Conservation (phyloP, 2,329 filamentous ascomycete genomes). For the Scolecobasidium constrictum region DNA sequence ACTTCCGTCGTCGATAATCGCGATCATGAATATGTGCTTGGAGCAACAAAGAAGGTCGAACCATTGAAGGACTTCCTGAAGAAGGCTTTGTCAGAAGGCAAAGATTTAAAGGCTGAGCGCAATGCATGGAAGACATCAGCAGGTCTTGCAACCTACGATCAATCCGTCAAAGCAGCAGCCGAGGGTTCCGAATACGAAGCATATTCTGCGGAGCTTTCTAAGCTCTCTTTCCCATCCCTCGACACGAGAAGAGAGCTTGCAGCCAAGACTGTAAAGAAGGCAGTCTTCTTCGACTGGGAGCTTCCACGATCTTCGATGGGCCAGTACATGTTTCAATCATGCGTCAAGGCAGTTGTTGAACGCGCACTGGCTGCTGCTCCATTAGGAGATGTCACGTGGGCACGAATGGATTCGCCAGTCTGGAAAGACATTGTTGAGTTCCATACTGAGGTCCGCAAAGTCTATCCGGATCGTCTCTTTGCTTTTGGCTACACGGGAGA, state of each 20-base stretch:
- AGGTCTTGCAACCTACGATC: constrained; percentile 23
- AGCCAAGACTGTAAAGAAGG: constrained; percentile 15
- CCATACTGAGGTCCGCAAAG: constrained; percentile 24
- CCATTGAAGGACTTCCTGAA: constrained; percentile 17
- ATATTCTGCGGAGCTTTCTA: constrained; percentile 15
- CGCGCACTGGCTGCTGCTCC: constrained; percentile 25
- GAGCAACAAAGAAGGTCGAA: constrained; percentile 23
- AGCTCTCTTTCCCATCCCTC: constrained; percentile 6
- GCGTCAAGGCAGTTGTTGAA: constrained; percentile 22
- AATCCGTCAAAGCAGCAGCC: constrained; percentile 21
- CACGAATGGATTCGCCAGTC: constrained; percentile 23
- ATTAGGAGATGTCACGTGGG: constrained; percentile 28
- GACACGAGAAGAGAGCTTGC: constrained; percentile 13
- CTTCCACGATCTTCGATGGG: constrained; percentile 22
- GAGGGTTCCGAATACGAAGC: constrained; percentile 17
- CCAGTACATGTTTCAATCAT: constrained; percentile 25
- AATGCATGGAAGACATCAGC: constrained; percentile 23
- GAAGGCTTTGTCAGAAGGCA: constrained; percentile 16
- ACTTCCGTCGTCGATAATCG: constrained; percentile 26
- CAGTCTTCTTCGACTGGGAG: constrained; percentile 23
- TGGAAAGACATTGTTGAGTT: constrained; percentile 28
- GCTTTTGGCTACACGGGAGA: constrained; percentile 29
- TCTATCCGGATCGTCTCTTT: constrained; percentile 26
- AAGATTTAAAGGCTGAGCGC: constrained; percentile 18
- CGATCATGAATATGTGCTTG: constrained; percentile 29